Evolutionary conservation across 345 rosid genomes (phyloP).

Genomic region (Murraya koenigii): DNA sequence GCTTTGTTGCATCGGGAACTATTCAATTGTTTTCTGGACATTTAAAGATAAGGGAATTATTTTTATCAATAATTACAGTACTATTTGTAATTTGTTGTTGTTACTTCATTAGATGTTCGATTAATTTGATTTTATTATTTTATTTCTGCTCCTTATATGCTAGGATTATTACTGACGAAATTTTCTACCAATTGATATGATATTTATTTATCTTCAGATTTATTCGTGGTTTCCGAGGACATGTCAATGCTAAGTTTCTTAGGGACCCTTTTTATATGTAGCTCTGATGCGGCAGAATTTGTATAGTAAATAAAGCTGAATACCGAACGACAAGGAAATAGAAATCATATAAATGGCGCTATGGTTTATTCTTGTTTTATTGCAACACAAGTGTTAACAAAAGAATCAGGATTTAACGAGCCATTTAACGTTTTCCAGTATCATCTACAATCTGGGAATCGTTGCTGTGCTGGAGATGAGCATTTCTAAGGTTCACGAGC

Average conservation of each 20-base stretch:
- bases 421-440: too few relatives aligned
- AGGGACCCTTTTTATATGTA: background rate
- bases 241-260: background rate
- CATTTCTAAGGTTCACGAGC: background rate
- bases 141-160: background rate
- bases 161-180: background rate
- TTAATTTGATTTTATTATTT: background rate
- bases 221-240: background rate
- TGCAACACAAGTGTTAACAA: background rate
- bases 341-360: background rate
- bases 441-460: background rate
- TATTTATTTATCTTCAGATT: background rate
- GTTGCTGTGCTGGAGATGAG: background rate
- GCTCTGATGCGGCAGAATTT: background rate
- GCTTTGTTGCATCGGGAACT: conserved; percentile 3
- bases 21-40: background rate
- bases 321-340: background rate
- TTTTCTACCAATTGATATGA: background rate
- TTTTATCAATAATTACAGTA: background rate
- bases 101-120: background rate
- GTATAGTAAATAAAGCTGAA: background rate
- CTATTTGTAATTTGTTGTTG: background rate
- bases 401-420: too few relatives aligned
- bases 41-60: background rate
- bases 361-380: background rate